Conservation (phyloP, 495 filamentous ascomycete species). For the Podospora conica region DNA sequence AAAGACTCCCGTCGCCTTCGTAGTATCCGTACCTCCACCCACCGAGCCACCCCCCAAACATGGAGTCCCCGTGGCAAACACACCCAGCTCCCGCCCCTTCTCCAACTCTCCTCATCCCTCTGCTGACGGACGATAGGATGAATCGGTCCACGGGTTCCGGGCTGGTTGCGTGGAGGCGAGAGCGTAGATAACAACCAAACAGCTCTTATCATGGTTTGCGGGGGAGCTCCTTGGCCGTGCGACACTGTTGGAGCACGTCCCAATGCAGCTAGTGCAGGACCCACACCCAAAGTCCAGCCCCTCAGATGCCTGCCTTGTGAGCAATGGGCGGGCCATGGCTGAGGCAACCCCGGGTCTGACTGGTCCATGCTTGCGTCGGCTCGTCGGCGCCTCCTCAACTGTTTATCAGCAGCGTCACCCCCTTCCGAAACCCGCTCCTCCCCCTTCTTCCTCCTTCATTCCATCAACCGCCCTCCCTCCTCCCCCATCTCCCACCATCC, state of each 20-base stretch:
- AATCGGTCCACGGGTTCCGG: neutral
- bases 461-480: slow-evolving; percentile 28
- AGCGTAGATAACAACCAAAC: neutral
- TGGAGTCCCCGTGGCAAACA: neutral
- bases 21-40: neutral
- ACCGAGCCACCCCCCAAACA: too few species aligned
- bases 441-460: slow-evolving; percentile 26
- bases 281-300: neutral
- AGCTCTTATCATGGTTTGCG: neutral
- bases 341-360: slow-evolving; percentile 21
- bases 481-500: slow-evolving; percentile 38
- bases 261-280: neutral
- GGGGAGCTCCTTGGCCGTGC: neutral
- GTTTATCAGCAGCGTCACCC: slow-evolving; percentile 31
- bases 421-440: slow-evolving; percentile 25
- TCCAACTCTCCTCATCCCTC: neutral
- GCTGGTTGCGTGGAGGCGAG: neutral
- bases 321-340: slow-evolving; percentile 14
- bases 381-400: slow-evolving; percentile 24
- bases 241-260: neutral
- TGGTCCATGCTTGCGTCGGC: slow-evolving; percentile 2
- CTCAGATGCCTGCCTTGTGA: slow-evolving; percentile 9
- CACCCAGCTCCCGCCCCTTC: neutral
- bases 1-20: too few species aligned
- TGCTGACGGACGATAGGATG: neutral